Evolutionary conservation across 495 filamentous ascomycete genomes (phyloP).

Genomic region (Parathielavia appendiculata): DNA sequence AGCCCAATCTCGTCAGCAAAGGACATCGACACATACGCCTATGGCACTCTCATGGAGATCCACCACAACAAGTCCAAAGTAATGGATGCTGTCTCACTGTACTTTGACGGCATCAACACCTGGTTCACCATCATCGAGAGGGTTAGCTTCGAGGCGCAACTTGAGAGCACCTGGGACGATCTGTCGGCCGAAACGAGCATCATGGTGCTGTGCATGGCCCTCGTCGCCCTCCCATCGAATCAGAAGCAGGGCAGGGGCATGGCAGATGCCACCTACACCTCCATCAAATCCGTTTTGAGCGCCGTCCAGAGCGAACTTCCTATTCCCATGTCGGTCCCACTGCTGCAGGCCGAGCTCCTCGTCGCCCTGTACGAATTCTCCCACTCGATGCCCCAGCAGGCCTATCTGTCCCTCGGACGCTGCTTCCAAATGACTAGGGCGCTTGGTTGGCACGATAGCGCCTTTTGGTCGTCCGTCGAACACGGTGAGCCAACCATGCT

Average conservation of each 20-base stretch:
- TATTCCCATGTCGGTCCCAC: conserved; percentile 18
- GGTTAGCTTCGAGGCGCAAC: conserved; percentile 16
- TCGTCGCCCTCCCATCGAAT: conserved; percentile 21
- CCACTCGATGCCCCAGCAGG: conserved; percentile 65
- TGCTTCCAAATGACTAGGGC: conserved; percentile 29
- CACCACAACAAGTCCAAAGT: conserved; percentile 61
- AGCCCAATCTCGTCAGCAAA: conserved; percentile 25
- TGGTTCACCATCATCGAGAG: conserved; percentile 31
- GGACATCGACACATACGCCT: conserved; percentile 25
- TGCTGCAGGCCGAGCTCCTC: conserved; percentile 67
- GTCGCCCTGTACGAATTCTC: conserved; percentile 83
- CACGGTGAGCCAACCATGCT: conserved; percentile 6
- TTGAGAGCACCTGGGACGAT: conserved; percentile 23
- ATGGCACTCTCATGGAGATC: conserved; percentile 63
- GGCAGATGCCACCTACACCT: conserved; percentile 24
- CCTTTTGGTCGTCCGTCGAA: conserved; percentile 22
- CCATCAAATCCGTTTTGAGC: conserved; percentile 27
- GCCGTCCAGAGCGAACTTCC: conserved; percentile 25
- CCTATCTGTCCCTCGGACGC: conserved; percentile 35
- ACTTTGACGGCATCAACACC: conserved; percentile 27
- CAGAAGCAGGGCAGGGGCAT: conserved; percentile 17
- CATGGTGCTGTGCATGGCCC: conserved; percentile 29
- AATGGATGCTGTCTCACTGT: conserved; percentile 43
- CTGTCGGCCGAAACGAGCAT: conserved; percentile 27
- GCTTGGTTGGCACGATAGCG: conserved; percentile 26